A percentile compares a stretch with the other conserved stretches of the same genome.
phyloP scores from a whole-genome alignment of 345 rosid genomes.

The Erucastrum elatum region DNA sequence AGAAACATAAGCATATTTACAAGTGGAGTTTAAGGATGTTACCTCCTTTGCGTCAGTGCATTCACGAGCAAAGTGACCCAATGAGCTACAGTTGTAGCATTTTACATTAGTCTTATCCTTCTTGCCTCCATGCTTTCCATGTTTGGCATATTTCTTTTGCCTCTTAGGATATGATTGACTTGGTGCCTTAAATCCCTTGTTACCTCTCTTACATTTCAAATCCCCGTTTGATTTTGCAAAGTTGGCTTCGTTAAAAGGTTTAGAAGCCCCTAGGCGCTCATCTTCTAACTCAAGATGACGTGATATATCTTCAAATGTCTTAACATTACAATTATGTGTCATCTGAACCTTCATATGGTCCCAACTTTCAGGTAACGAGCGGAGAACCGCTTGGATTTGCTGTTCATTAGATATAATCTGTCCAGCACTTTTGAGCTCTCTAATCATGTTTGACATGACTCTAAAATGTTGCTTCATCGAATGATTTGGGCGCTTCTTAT shows the following conservation, averaged over 20 bases:
- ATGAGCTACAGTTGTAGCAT: neutral
- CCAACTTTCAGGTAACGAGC: neutral
- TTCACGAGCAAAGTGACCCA: slow-evolving; percentile 25
- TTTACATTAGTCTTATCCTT: slow-evolving; percentile 7
- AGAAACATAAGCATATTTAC: slow-evolving; percentile 3
- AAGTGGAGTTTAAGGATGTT: neutral
- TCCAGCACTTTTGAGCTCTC: neutral
- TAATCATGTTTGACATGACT: neutral
- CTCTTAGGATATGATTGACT: neutral
- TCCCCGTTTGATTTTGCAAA: neutral
- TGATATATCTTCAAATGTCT: slow-evolving; percentile 1
- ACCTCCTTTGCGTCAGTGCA: slow-evolving; percentile 11
- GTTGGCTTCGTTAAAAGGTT: neutral
- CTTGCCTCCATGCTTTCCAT: neutral
- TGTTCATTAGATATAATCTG: slow-evolving; percentile 5
- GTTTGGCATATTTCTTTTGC: neutral
- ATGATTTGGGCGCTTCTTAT: neutral
- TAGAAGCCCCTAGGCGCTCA: neutral
- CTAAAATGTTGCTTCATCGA: neutral
- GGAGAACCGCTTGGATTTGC: neutral
- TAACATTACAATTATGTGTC: neutral
- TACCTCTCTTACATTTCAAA: neutral
- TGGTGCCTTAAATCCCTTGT: neutral
- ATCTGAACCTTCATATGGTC: slow-evolving; percentile 3
- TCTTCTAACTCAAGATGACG: slow-evolving; percentile 25